Percentiles rank a stretch among this genome's conserved stretches.
These are phyloP conservation scores for Trametes coccinea DNA, from an alignment of 768 basidiomycete species.

Conservation along the genomic window DNA sequence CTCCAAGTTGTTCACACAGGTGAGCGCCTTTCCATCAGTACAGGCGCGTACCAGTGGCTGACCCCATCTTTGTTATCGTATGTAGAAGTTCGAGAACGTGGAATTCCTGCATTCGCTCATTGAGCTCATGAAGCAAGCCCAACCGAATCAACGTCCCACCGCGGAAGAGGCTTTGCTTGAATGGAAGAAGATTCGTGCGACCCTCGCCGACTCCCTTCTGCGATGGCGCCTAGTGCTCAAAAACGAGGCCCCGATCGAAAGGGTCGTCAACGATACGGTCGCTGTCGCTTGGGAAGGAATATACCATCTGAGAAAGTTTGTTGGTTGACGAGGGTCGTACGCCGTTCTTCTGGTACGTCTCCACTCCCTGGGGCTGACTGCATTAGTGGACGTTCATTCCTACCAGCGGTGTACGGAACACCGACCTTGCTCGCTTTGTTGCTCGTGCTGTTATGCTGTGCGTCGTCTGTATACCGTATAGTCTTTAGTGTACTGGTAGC, in stretches of 20 bases:
- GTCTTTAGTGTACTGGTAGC: too few relatives aligned
- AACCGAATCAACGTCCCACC: slow-evolving; percentile 14
- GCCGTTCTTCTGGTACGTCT: too few relatives aligned
- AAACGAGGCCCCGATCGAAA: background rate
- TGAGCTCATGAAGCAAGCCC: slow-evolving; percentile 10
- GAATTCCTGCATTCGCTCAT: slow-evolving; percentile 17
- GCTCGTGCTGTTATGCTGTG: too few relatives aligned
- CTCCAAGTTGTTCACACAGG: slow-evolving; percentile 22
- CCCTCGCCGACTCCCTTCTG: too few relatives aligned
- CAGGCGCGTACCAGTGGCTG: too few relatives aligned
- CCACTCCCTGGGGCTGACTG: too few relatives aligned
- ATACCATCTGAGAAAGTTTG: background rate
- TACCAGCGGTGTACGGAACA: too few relatives aligned
- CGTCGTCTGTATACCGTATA: too few relatives aligned
- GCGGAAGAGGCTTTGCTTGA: slow-evolving; percentile 7
- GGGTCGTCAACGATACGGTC: background rate
- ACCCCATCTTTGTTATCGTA: background rate
- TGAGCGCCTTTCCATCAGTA: too few relatives aligned
- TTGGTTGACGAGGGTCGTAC: background rate
- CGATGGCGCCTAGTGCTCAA: background rate
- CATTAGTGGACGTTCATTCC: too few relatives aligned
- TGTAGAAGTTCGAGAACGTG: slow-evolving; percentile 15
- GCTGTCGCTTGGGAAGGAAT: slow-evolving; percentile 3
- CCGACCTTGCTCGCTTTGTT: too few relatives aligned
- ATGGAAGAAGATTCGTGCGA: slow-evolving; percentile 4